Percentiles rank a stretch among this genome's conserved stretches.
phyloP scores from a whole-genome alignment of 129 eudicot genomes.

The Calendula officinalis region DNA sequence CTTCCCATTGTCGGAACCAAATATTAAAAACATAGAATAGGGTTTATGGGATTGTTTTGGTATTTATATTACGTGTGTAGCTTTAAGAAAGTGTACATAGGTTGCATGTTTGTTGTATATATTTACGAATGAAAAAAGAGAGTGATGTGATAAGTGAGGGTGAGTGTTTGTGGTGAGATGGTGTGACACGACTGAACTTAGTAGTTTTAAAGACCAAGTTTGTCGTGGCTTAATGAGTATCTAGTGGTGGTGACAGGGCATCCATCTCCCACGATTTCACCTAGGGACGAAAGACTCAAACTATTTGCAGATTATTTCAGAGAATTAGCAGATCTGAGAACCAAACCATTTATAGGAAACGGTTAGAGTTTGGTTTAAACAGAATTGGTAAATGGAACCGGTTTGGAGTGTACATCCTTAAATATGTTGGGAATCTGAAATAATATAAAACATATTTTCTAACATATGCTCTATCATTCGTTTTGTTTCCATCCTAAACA shows the following conservation, averaged over 20 bases:
- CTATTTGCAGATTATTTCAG: too few relatives aligned
- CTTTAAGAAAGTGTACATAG: background rate
- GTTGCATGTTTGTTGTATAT: slow-evolving; percentile 1
- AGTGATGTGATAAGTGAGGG: background rate
- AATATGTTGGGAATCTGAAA: too few relatives aligned
- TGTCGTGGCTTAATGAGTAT: slow-evolving; percentile 62
- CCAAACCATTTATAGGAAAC: too few relatives aligned
- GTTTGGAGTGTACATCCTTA: too few relatives aligned
- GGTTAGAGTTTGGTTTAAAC: too few relatives aligned
- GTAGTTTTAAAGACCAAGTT: background rate
- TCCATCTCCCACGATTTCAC: slow-evolving; percentile 50
- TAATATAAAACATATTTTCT: too few relatives aligned
- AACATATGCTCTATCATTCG: too few relatives aligned
- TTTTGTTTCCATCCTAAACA: too few relatives aligned
- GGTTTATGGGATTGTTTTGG: background rate
- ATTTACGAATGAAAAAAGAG: background rate
- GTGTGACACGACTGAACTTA: slow-evolving; percentile 38
- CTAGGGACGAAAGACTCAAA: too few relatives aligned
- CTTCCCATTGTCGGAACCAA: slow-evolving; percentile 46
- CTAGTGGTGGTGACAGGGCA: slow-evolving; percentile 48
- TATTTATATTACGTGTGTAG: background rate
- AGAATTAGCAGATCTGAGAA: too few relatives aligned
- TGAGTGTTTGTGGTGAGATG: slow-evolving; percentile 24
- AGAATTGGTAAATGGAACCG: too few relatives aligned
- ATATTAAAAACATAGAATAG: background rate